Percentiles rank a stretch among this genome's conserved stretches.
Conservation (phyloP, 805 yeast species). For the Ogataea trehalophila region DNA sequence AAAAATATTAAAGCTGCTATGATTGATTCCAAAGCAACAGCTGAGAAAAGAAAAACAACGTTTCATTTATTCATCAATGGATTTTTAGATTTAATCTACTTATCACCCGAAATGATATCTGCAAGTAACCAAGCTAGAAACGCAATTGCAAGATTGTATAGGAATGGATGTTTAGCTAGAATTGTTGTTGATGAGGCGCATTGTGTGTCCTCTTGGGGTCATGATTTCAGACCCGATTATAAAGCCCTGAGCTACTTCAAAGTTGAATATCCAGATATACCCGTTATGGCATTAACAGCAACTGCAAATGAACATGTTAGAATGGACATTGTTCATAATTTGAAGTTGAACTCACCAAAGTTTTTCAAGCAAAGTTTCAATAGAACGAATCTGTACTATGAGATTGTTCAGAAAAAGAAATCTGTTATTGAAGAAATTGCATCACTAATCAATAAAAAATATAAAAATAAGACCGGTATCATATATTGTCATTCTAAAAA, state of each 20-base stretch:
- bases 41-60: constrained; percentile 58
- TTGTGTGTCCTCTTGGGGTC: constrained; percentile 98
- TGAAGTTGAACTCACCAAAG: constrained; percentile 56
- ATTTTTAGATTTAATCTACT: constrained; percentile 66
- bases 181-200: constrained; percentile 97
- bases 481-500: constrained; percentile 90
- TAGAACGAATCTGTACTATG: constrained; percentile 78
- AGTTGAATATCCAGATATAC: constrained; percentile 67
- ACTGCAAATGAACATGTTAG: constrained; percentile 92
- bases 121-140: constrained; percentile 64
- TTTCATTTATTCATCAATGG: constrained; percentile 62
- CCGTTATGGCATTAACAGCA: constrained; percentile 94
- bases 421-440: constrained; percentile 54
- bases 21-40: constrained; percentile 73
- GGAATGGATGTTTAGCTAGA: constrained; percentile 60
- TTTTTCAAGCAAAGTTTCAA: constrained; percentile 88
- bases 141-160: constrained; percentile 55
- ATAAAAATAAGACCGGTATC: constrained; percentile 68
- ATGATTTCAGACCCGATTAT: constrained; percentile 95
- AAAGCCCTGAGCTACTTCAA: constrained; percentile 74
- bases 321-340: constrained; percentile 76
- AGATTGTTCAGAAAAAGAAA: constrained; percentile 62
- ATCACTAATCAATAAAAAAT: constrained; percentile 47
- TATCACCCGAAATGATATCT: constrained; percentile 93
- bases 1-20: constrained; percentile 76